These are phyloP conservation scores for Rhytidiadelphus loreus DNA, from an alignment of 225 moss, liverwort and hornwort species.

Conservation along the genomic window DNA sequence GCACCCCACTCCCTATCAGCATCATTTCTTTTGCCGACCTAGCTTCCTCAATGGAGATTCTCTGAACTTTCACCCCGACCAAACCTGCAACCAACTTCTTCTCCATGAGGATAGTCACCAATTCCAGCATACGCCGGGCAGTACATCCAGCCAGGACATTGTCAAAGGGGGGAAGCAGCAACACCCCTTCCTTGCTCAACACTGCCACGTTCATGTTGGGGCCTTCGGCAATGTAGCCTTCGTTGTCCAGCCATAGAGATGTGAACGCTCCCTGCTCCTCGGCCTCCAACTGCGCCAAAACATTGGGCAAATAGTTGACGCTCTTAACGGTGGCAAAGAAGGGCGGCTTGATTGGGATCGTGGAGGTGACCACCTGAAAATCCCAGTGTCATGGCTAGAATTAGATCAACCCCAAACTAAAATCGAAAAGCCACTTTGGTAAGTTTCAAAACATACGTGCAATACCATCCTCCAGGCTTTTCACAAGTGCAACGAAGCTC, in stretches of 20 bases:
- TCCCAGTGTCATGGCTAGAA: background rate
- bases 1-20: slow-evolving; percentile 69
- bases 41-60: slow-evolving; percentile 58
- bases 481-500: background rate
- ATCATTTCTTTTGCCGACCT: slow-evolving; percentile 75
- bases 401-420: background rate
- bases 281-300: slow-evolving; percentile 63
- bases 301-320: slow-evolving; percentile 89
- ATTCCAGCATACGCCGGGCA: slow-evolving; percentile 40
- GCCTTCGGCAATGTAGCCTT: slow-evolving; percentile 76
- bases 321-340: slow-evolving; percentile 80
- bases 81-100: slow-evolving; percentile 9
- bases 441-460: background rate
- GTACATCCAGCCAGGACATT: slow-evolving; percentile 78
- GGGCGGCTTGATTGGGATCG: slow-evolving; percentile 67
- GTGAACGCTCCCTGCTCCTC: slow-evolving; percentile 63
- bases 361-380: slow-evolving; percentile 59
- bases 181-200: slow-evolving; percentile 20
- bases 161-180: slow-evolving; percentile 66
- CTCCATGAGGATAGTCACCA: slow-evolving; percentile 21
- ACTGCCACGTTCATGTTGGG: slow-evolving; percentile 83
- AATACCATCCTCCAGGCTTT: background rate
- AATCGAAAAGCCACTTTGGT: background rate
- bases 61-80: slow-evolving; percentile 27
- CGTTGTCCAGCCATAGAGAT: slow-evolving; percentile 74